Percentiles rank a stretch among this genome's conserved stretches.
phyloP scores from a whole-genome alignment of 768 basidiomycete genomes.

The Termitomyces sp. region DNA sequence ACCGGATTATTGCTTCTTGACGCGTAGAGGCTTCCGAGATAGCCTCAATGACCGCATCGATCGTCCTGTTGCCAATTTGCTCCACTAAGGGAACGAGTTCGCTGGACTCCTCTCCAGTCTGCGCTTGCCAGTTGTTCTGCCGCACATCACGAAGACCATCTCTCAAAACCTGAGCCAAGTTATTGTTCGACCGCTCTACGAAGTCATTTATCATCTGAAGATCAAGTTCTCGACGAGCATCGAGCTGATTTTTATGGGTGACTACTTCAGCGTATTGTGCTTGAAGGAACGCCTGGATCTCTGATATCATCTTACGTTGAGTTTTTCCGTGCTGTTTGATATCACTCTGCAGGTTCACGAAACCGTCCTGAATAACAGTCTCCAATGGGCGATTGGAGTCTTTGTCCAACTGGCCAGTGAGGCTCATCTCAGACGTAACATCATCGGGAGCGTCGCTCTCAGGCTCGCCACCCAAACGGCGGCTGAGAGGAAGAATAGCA shows the following conservation, averaged over 20 bases:
- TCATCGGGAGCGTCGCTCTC: constrained; percentile 34
- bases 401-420: constrained; percentile 51
- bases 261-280: constrained; percentile 63
- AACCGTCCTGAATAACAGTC: constrained; percentile 64
- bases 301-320: constrained; percentile 57
- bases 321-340: constrained; percentile 21
- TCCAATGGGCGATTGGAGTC: constrained; percentile 62
- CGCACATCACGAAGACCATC: constrained; percentile 52
- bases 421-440: constrained; percentile 39
- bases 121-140: constrained; percentile 31
- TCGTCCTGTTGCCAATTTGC: constrained; percentile 49
- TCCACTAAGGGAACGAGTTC: constrained; percentile 47
- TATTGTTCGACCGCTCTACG: constrained; percentile 62
- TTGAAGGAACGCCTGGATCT: constrained; percentile 64
- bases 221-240: constrained; percentile 74
- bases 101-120: constrained; percentile 16
- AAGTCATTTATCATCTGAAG: constrained; percentile 69
- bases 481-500: constrained; percentile 30
- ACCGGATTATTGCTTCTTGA: constrained; percentile 45
- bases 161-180: constrained; percentile 51
- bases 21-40: constrained; percentile 53
- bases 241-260: constrained; percentile 50
- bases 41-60: constrained; percentile 54
- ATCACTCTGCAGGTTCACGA: constrained; percentile 44
- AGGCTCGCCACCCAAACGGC: constrained; percentile 4